phyloP scores from a whole-genome alignment of 768 basidiomycete genomes.

The Tricholoma sp. region DNA sequence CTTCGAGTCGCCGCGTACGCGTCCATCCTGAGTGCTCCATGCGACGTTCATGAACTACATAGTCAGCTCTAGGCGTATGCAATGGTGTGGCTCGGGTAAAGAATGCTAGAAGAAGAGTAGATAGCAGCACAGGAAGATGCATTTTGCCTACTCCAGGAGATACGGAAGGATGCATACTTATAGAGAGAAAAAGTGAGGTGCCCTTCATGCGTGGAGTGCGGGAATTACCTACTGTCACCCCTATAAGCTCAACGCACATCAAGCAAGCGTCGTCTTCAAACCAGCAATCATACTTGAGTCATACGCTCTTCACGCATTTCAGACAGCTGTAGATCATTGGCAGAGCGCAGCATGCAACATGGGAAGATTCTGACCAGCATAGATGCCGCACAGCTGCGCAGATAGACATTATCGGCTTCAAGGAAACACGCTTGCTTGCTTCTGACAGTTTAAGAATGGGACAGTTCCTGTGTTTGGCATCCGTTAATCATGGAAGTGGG shows the following conservation, averaged over 20 bases:
- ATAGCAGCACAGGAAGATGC: not conserved
- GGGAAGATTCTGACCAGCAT: not conserved
- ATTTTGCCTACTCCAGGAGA: not conserved
- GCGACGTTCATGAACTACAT: not conserved
- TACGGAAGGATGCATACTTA: not conserved
- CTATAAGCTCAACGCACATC: not conserved
- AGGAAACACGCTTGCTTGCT: not conserved
- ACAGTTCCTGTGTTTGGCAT: not conserved
- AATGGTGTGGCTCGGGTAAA: not conserved
- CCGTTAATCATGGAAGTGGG: not conserved
- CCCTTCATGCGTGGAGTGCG: not conserved
- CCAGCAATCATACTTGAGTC: not conserved
- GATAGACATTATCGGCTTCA: not conserved
- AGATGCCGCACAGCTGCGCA: not conserved
- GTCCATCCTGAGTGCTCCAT: not conserved
- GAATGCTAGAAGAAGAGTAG: not conserved
- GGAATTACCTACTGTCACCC: not conserved
- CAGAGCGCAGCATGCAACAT: not conserved
- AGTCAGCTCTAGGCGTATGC: not conserved
- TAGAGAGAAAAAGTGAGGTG: not conserved
- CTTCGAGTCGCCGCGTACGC: not conserved
- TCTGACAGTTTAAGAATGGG: not conserved
- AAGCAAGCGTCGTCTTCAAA: not conserved
- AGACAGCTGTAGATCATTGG: not conserved
- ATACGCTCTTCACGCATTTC: not conserved